A percentile compares a stretch with the other conserved stretches of the same genome.
These are phyloP conservation scores for Ceratocystis smalleyi DNA, from an alignment of 2,329 filamentous ascomycete species.

Conservation along the genomic window DNA sequence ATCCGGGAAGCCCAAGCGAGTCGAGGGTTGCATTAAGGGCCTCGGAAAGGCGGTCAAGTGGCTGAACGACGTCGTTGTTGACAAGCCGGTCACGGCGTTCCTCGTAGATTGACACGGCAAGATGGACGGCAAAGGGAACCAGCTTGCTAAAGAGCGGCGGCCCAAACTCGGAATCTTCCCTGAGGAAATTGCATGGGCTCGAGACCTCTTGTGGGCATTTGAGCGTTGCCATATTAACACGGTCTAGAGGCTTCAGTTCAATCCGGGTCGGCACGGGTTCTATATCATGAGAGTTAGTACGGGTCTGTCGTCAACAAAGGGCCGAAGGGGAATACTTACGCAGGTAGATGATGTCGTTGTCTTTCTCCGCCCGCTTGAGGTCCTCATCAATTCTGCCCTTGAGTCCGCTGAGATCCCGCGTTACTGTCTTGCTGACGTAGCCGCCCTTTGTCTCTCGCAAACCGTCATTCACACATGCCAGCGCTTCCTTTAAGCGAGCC, in stretches of 20 bases:
- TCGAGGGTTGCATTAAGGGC: constrained; percentile 65
- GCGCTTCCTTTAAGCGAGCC: constrained; percentile 65
- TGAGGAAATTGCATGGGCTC: constrained; percentile 64
- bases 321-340: constrained; percentile 30
- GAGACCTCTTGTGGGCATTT: constrained; percentile 69
- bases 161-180: constrained; percentile 66
- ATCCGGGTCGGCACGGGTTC: constrained; percentile 72
- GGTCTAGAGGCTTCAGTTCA: constrained; percentile 69
- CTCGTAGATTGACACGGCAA: constrained; percentile 89
- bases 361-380: constrained; percentile 80
- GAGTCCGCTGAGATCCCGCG: constrained; percentile 66
- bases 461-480: constrained; percentile 70
- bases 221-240: constrained; percentile 74
- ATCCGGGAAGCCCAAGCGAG: constrained; percentile 77
- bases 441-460: constrained; percentile 59
- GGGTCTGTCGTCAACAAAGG: background rate
- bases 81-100: constrained; percentile 82
- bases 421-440: constrained; percentile 67
- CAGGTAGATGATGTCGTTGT: constrained; percentile 92
- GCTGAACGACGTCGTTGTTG: constrained; percentile 71
- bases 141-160: constrained; percentile 76
- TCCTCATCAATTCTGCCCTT: constrained; percentile 76
- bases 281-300: constrained; percentile 24
- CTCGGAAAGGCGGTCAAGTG: constrained; percentile 67
- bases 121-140: constrained; percentile 88